Conservation (phyloP, 208 protist species). For the Leishmania aethiopica region DNA sequence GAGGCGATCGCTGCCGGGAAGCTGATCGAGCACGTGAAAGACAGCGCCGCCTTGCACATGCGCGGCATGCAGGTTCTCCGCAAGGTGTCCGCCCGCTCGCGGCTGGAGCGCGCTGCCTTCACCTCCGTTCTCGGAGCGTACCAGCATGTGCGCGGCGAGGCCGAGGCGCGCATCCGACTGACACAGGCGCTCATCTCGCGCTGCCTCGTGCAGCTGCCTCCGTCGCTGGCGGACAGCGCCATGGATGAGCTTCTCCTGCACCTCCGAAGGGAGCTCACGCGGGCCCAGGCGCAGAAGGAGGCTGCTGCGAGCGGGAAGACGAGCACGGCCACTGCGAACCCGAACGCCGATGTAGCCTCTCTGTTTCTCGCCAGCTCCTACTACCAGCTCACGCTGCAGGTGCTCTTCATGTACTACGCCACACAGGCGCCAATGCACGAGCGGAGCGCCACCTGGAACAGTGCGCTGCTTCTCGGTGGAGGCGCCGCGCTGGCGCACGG, state of each 20-base stretch:
- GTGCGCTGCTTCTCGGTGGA: constrained; percentile 13
- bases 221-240: constrained; percentile 54
- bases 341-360: constrained; percentile 10
- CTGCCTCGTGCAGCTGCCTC: constrained; percentile 62
- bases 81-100: constrained; percentile 41
- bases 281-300: constrained; percentile 30
- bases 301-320: constrained; percentile 1
- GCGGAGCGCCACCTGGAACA: constrained; percentile 33
- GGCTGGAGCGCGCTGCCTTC: constrained; percentile 61
- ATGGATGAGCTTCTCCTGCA: constrained; percentile 56
- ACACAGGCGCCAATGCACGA: constrained; percentile 62
- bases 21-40: constrained; percentile 70
- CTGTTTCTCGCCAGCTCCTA: constrained; percentile 37
- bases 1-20: constrained; percentile 64
- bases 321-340: constrained; percentile 13
- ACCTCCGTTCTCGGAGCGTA: constrained; percentile 58
- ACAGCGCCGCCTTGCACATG: constrained; percentile 47
- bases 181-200: constrained; percentile 75
- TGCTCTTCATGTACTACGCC: constrained; percentile 70
- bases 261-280: constrained; percentile 39
- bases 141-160: constrained; percentile 41
- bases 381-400: constrained; percentile 74
- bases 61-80: constrained; percentile 54
- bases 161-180: constrained; percentile 55
- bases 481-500: background rate